phyloP scores from a whole-genome alignment of 768 basidiomycete species.

The Russula sp. region DNA sequence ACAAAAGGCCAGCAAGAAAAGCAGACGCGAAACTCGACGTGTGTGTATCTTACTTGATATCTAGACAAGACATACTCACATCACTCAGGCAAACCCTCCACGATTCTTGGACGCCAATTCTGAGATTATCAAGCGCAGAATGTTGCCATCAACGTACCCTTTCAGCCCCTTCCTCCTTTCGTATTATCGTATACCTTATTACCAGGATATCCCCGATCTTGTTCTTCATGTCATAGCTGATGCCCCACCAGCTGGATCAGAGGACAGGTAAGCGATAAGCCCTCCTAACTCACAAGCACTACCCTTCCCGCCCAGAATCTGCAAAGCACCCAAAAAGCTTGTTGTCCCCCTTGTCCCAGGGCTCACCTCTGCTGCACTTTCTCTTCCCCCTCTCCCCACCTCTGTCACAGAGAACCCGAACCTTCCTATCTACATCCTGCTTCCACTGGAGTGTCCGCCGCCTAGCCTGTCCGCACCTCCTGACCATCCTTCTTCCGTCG shows the following conservation, averaged over 20 bases:
- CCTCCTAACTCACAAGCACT: background rate
- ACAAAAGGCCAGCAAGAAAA: too few species aligned
- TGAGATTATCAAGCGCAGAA: conserved; percentile 69
- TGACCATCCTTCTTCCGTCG: conserved; percentile 24
- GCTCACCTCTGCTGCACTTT: conserved; percentile 65
- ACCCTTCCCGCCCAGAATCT: too few species aligned
- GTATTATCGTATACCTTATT: background rate
- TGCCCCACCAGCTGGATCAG: conserved; percentile 83
- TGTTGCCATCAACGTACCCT: conserved; percentile 70
- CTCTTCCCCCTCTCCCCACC: conserved; percentile 65
- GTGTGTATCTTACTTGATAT: too few species aligned
- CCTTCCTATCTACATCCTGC: conserved; percentile 44
- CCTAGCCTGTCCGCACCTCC: background rate
- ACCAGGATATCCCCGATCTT: conserved; percentile 83
- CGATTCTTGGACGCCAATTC: conserved; percentile 75
- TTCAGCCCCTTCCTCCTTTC: background rate
- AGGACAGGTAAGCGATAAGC: conserved; percentile 79
- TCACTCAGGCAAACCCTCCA: conserved; percentile 40
- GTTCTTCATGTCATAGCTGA: conserved; percentile 77
- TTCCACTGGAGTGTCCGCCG: conserved; percentile 33
- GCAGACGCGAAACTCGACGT: too few species aligned
- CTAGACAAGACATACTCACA: too few species aligned
- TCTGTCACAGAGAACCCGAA: conserved; percentile 30
- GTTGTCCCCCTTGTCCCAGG: conserved; percentile 84
- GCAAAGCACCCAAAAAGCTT: conserved; percentile 57